Percentiles rank a stretch among this genome's conserved stretches.
phyloP scores from a whole-genome alignment of 805 yeast genomes.

The Wickerhamiella australiensis region DNA sequence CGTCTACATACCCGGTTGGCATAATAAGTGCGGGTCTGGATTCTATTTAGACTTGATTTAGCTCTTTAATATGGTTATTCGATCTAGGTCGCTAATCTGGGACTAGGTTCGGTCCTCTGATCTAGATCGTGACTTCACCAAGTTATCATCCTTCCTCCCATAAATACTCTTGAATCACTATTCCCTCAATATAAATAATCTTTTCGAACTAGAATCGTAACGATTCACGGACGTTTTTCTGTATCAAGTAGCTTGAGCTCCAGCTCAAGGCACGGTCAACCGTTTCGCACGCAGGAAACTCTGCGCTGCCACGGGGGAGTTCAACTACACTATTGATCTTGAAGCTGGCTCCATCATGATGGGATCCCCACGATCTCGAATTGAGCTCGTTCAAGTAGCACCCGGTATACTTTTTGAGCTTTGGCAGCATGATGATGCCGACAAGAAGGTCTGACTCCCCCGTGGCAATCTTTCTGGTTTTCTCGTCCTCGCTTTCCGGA shows the following conservation, averaged over 20 bases:
- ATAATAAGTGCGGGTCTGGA: too few species aligned
- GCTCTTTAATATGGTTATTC: too few species aligned
- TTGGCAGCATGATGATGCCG: slow-evolving; percentile 54
- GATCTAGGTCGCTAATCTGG: too few species aligned
- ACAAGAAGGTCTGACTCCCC: slow-evolving; percentile 42
- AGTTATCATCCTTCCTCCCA: not conserved
- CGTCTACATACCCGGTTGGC: too few species aligned
- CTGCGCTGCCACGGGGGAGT: slow-evolving; percentile 26
- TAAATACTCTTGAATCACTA: too few species aligned
- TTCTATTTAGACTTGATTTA: too few species aligned
- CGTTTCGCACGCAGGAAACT: slow-evolving; percentile 17
- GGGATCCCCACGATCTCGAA: slow-evolving; percentile 58
- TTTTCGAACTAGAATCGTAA: not conserved
- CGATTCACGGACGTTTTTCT: not conserved
- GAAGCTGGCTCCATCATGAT: slow-evolving; percentile 71
- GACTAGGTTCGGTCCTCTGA: too few species aligned
- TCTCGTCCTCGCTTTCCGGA: slow-evolving; percentile 26
- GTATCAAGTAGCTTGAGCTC: not conserved
- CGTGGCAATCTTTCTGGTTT: slow-evolving; percentile 23
- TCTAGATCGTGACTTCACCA: too few species aligned
- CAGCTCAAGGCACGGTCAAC: slow-evolving; percentile 2
- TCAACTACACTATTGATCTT: slow-evolving; percentile 44
- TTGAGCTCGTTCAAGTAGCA: slow-evolving; percentile 54
- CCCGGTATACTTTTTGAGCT: slow-evolving; percentile 52
- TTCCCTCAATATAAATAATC: not conserved